Percentiles rank a stretch among this genome's conserved stretches.
Evolutionary conservation across 208 protist species (phyloP).

Genomic region (Acanthamoeba polyphaga): DNA sequence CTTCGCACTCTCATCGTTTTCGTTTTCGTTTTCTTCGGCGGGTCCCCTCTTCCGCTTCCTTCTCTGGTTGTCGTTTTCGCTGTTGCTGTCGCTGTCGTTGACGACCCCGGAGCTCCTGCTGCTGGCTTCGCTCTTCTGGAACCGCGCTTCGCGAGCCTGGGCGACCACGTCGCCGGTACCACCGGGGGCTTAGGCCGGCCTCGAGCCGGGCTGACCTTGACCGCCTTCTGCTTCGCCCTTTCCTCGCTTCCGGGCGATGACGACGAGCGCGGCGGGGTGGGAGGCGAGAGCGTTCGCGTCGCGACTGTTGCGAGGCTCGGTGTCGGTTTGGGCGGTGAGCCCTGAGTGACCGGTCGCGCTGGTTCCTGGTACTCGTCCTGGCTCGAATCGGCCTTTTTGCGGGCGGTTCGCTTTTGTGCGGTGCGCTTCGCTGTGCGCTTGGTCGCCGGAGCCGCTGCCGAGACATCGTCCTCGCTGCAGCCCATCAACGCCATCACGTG

Average conservation of each 20-base stretch:
- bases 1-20: background rate
- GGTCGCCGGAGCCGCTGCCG: background rate
- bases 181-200: background rate
- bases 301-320: background rate
- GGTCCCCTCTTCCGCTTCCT: background rate
- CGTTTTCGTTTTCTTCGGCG: background rate
- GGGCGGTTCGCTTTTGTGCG: no score
- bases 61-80: background rate
- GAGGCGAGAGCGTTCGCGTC: background rate
- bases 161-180: background rate
- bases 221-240: background rate
- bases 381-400: background rate
- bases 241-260: background rate
- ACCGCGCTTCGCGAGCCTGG: background rate
- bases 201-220: background rate
- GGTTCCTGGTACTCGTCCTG: background rate
- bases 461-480: background rate
- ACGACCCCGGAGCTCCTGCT: background rate
- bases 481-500: slow-evolving; percentile 53
- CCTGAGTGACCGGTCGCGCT: no score
- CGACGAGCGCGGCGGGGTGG: background rate
- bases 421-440: background rate
- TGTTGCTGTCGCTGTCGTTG: background rate
- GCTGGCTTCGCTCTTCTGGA: background rate
- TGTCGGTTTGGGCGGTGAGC: no score